Evolutionary conservation across 208 protist species (phyloP).

Genomic region (Wallacemonas sp.): DNA sequence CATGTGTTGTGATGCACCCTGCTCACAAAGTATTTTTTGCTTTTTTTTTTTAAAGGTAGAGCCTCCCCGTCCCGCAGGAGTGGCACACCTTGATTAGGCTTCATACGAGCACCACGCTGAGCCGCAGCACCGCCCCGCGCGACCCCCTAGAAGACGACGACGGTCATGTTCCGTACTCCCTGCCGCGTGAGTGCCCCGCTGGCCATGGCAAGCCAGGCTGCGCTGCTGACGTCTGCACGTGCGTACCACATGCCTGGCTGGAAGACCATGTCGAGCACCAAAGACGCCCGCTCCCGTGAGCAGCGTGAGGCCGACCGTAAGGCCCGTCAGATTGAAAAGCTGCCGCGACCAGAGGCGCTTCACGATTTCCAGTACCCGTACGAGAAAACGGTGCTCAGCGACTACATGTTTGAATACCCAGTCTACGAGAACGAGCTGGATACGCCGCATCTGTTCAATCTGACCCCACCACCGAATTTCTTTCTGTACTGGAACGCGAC

Average conservation of each 20-base stretch:
- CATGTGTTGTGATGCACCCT: too few species aligned
- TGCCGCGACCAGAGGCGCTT: slow-evolving; percentile 78
- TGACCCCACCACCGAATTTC: slow-evolving; percentile 85
- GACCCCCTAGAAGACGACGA: too few species aligned
- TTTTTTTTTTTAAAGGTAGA: too few species aligned
- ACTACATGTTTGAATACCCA: slow-evolving; percentile 91
- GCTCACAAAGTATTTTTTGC: too few species aligned
- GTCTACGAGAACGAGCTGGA: slow-evolving; percentile 90
- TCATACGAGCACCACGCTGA: too few species aligned
- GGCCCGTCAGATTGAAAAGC: slow-evolving; percentile 87
- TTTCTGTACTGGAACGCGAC: slow-evolving; percentile 87
- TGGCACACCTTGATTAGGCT: too few species aligned
- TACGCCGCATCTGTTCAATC: slow-evolving; percentile 84
- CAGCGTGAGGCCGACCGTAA: slow-evolving; percentile 88
- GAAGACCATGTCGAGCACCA: slow-evolving; percentile 85
- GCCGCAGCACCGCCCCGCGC: too few species aligned
- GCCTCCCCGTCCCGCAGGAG: too few species aligned
- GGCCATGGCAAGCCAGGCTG: too few species aligned
- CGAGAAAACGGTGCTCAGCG: slow-evolving; percentile 88
- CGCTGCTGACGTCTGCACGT: background rate
- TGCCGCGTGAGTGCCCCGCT: too few species aligned
- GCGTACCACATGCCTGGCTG: slow-evolving; percentile 82
- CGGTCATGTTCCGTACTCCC: too few species aligned
- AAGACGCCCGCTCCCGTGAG: slow-evolving; percentile 80
- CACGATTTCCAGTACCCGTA: slow-evolving; percentile 91